A percentile compares a stretch with the other conserved stretches of the same genome.
phyloP scores from a whole-genome alignment of 176 grass and related monocot genomes.

The Zoysia pacifica region DNA sequence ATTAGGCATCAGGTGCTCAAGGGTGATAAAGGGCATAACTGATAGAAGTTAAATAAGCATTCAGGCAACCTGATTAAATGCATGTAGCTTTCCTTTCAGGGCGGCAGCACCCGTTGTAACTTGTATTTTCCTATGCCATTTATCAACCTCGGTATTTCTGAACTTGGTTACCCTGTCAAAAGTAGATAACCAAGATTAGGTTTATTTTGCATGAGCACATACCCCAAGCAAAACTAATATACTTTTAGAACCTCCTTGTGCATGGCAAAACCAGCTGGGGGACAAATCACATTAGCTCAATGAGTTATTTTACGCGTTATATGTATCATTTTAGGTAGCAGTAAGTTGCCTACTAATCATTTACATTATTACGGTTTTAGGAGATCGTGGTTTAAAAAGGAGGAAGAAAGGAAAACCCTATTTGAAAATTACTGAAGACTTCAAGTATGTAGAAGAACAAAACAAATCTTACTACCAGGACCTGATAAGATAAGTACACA shows the following conservation, averaged over 20 bases:
- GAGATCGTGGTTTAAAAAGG: background rate
- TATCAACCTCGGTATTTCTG: constrained; percentile 81
- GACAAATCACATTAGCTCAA: background rate
- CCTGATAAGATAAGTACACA: background rate
- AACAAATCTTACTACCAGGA: background rate
- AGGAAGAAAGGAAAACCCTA: background rate
- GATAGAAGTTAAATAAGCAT: constrained; percentile 30
- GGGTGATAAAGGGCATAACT: constrained; percentile 7
- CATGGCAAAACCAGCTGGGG: background rate
- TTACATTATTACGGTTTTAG: background rate
- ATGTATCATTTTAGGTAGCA: background rate
- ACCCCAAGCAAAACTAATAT: constrained; percentile 10
- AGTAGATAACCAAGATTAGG: background rate
- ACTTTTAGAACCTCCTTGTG: background rate
- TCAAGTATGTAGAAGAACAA: background rate
- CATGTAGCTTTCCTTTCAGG: constrained; percentile 84
- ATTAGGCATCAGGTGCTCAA: constrained; percentile 8
- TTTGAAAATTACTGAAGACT: constrained; percentile 1
- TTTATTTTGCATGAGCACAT: background rate
- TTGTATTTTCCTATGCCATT: constrained; percentile 95
- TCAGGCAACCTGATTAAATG: constrained; percentile 82
- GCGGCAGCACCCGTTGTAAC: constrained; percentile 84
- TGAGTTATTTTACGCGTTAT: background rate
- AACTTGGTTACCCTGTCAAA: constrained; percentile 65
- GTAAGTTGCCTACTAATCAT: no score